Evolutionary conservation across 2,329 filamentous ascomycete species (phyloP).

Genomic region (Davidsoniella neocaledoniae): DNA sequence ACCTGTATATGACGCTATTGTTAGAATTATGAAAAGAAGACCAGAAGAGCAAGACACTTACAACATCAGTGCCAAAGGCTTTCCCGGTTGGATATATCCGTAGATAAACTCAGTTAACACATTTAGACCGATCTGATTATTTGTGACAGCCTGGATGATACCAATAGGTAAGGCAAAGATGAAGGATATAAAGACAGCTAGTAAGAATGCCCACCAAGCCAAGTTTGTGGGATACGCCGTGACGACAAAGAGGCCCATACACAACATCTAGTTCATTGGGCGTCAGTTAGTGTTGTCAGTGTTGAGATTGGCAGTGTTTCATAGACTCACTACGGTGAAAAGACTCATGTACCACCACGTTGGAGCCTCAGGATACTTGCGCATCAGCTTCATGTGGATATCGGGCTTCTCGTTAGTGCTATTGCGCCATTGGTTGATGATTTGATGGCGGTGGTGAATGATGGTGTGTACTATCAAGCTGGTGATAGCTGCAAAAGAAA

Average conservation of each 20-base stretch:
- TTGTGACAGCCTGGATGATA: conserved; percentile 53
- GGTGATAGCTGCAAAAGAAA: conserved; percentile 56
- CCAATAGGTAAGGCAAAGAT: conserved; percentile 49
- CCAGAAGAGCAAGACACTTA: conserved; percentile 19
- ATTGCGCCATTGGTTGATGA: conserved; percentile 45
- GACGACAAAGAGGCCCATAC: conserved; percentile 35
- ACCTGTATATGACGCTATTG: conserved; percentile 22
- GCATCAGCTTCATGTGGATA: conserved; percentile 48
- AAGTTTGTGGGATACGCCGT: conserved; percentile 49
- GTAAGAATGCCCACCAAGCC: conserved; percentile 55
- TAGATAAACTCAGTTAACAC: conserved; percentile 60
- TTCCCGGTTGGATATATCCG: conserved; percentile 59
- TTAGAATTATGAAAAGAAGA: neutral
- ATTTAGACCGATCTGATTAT: conserved; percentile 56
- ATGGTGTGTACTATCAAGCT: conserved; percentile 51
- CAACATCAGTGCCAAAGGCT: conserved; percentile 58
- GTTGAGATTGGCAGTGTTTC: neutral
- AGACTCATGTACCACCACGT: conserved; percentile 47
- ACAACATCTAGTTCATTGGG: conserved; percentile 28
- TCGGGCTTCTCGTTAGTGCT: conserved; percentile 44
- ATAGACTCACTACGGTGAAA: conserved; percentile 33
- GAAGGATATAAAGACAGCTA: conserved; percentile 47
- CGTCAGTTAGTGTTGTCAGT: neutral
- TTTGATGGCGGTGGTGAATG: conserved; percentile 49
- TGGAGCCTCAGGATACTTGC: conserved; percentile 43